Evolutionary conservation across 1,284 basidiomycete genomes (phyloP).

Genomic region (Tilletia horrida): DNA sequence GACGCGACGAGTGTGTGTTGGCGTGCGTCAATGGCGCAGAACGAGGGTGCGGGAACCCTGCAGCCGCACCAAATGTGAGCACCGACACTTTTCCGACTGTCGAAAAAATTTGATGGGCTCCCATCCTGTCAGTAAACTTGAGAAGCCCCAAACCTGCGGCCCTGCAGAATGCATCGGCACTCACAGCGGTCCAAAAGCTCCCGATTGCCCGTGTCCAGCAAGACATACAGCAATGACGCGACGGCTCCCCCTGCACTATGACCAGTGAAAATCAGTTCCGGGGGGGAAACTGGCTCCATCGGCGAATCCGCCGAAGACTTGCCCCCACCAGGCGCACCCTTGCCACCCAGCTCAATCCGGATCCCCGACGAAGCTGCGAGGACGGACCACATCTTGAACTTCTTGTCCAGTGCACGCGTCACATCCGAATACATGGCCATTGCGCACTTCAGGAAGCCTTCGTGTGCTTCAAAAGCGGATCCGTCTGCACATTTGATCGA

Average conservation of each 20-base stretch:
- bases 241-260: constrained; percentile 14
- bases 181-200: constrained; percentile 12
- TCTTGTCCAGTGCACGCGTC: constrained; percentile 8
- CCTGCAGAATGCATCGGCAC: no score
- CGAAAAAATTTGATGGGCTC: not conserved
- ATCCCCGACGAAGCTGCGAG: not conserved
- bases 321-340: not conserved
- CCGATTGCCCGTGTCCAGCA: constrained; percentile 3
- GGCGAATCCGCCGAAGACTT: not conserved
- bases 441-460: constrained; percentile 10
- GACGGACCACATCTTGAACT: constrained; percentile 10
- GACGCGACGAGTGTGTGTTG: constrained; percentile 11
- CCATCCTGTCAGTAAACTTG: no score
- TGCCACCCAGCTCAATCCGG: not conserved
- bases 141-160: not conserved
- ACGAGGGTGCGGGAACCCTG: constrained; percentile 5
- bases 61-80: constrained; percentile 4
- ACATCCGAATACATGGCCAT: constrained; percentile 13
- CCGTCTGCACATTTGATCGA: constrained; percentile 11
- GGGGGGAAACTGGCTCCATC: constrained; percentile 1
- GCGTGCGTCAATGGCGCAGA: constrained; percentile 12
- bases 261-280: constrained; percentile 6
- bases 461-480: not conserved
- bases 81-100: constrained; percentile 14
- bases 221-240: constrained; percentile 4